Evolutionary conservation across 768 basidiomycete genomes (phyloP).

Genomic region (Lactifluus rugatus): DNA sequence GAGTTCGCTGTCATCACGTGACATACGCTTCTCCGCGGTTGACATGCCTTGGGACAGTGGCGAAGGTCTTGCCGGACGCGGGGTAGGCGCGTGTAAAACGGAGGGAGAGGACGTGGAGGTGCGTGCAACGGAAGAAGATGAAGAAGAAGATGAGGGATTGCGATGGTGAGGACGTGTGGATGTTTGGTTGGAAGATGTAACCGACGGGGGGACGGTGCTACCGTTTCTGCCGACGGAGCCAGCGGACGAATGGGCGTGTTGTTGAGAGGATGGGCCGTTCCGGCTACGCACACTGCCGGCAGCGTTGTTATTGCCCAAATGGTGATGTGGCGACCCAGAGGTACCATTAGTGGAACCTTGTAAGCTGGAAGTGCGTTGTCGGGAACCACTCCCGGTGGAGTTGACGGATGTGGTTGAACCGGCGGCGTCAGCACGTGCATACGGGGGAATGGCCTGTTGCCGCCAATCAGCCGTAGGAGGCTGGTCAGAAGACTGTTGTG

Average conservation of each 20-base stretch:
- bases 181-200: slow-evolving; percentile 19
- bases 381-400: slow-evolving; percentile 43
- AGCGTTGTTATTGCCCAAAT: slow-evolving; percentile 16
- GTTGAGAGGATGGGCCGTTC: slow-evolving; percentile 16
- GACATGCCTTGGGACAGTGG: slow-evolving; percentile 62
- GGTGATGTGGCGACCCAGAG: slow-evolving; percentile 26
- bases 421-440: slow-evolving; percentile 70
- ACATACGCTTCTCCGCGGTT: slow-evolving; percentile 65
- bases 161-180: slow-evolving; percentile 34
- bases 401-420: slow-evolving; percentile 71
- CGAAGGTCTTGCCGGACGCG: slow-evolving; percentile 38
- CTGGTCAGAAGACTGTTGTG: slow-evolving; percentile 24
- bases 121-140: slow-evolving; percentile 31
- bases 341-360: slow-evolving; percentile 44
- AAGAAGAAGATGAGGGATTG: slow-evolving; percentile 38
- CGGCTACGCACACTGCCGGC: slow-evolving; percentile 19
- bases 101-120: slow-evolving; percentile 29
- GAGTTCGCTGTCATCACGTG: slow-evolving; percentile 67
- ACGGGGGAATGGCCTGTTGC: slow-evolving; percentile 51
- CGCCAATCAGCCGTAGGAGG: slow-evolving; percentile 39
- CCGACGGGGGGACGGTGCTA: slow-evolving; percentile 1
- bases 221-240: slow-evolving; percentile 4
- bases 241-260: slow-evolving; percentile 9
- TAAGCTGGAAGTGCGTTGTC: slow-evolving; percentile 62
- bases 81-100: slow-evolving; percentile 23